Conservation (phyloP, 345 rosid species). For the Schrenkiella parvula region DNA sequence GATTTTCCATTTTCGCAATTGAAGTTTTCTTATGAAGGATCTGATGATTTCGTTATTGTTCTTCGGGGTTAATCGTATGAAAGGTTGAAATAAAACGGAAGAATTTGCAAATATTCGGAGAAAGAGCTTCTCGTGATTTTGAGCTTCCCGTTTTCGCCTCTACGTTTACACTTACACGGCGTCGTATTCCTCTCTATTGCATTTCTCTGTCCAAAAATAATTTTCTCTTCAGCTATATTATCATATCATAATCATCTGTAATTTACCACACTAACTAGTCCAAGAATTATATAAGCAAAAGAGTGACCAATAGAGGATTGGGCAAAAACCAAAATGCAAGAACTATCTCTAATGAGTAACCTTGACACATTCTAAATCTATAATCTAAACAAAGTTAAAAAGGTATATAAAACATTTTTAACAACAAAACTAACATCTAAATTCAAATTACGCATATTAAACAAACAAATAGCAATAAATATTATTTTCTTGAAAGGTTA, state of each 20-base stretch:
- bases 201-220: too few species aligned
- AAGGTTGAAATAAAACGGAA: background rate
- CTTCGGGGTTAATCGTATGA: background rate
- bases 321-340: background rate
- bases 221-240: too few species aligned
- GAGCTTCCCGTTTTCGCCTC: background rate
- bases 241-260: too few species aligned
- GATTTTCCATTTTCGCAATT: slow-evolving; percentile 9
- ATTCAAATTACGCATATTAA: background rate
- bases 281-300: too few species aligned
- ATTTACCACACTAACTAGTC: too few species aligned
- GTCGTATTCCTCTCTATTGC: background rate
- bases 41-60: slow-evolving; percentile 16
- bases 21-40: background rate
- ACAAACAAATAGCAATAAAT: background rate
- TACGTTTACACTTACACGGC: background rate
- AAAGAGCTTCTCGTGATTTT: background rate
- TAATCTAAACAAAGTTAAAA: background rate
- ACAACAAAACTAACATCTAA: background rate
- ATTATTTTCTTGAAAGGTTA: background rate
- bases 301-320: too few species aligned
- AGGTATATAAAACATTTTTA: background rate
- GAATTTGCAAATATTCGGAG: background rate
- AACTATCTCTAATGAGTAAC: background rate
- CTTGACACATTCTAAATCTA: background rate